Evolutionary conservation across 2,329 filamentous ascomycete genomes (phyloP), one percentile per base, ranked within the genome.

Genomic region (Aspergillus sp.): DNA sequence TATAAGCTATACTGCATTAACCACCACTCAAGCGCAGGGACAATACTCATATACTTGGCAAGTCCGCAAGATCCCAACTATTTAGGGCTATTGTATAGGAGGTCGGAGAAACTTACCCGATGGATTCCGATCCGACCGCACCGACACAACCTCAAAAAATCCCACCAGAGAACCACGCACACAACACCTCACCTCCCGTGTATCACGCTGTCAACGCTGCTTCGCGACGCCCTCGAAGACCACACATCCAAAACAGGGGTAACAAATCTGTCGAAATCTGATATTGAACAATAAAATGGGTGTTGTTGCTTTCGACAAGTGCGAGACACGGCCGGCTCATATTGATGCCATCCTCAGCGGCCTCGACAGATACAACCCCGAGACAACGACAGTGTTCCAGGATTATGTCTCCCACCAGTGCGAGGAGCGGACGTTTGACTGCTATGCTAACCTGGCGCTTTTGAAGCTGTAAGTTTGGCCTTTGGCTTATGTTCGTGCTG

Each of bases 331-430:
- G 70, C 91, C 93, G 60, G 87, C 93, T 58, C 83, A 93, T 70
- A 94, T 98, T 72, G 85, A 88, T 67, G 78, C 75, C 70, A 96
- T 98, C 65, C 88, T 98, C 66, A 95, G 91, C 73, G 91, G 93
- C 60, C 87, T 98, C 55, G 93, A 98, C 73, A 82, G 93, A 65
- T 98, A 98, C 77, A 98, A 98, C 73, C 93, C 93, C 38, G 93
- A 98, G 76, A 95, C 93, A 44, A 94, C 94, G 43, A 81, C 81
- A 52, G 79, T 87, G 57, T 93, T 98, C 71, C 91, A 98, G 78
- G 85, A 88, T 69, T 98, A 98, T 73, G 85, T 98, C 53, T 79
- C 80, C 65, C 83, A 89, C 71, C 93, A 98, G 75, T 98, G 93
- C 77, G 91, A 97, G 73, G 83, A 86, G 71, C 85, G 89, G 73